phyloP scores from a whole-genome alignment of 2,329 filamentous ascomycete species.

The Alternaria incomplexa region DNA sequence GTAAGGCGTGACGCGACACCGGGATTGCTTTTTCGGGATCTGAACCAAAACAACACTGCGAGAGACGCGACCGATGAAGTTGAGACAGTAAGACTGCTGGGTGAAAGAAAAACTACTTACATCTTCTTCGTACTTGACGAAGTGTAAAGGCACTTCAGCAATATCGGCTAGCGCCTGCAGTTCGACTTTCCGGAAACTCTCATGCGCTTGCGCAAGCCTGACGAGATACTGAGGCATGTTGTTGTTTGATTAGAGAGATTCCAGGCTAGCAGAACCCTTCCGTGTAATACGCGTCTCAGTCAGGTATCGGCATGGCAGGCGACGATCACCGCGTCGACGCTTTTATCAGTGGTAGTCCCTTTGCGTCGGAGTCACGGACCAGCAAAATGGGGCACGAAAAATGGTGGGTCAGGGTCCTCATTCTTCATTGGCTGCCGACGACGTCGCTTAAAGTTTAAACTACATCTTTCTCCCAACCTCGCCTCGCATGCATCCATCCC shows the following conservation, averaged over 20 bases:
- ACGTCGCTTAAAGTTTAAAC: conserved; percentile 12
- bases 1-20: not conserved
- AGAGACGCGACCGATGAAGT: conserved; percentile 4
- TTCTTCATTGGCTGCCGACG: conserved; percentile 16
- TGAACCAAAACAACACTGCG: not conserved
- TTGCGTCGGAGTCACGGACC: conserved; percentile 20
- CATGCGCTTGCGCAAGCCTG: conserved; percentile 86
- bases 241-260: not conserved
- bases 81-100: not conserved
- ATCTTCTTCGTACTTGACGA: conserved; percentile 75
- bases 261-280: not conserved
- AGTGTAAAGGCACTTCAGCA: conserved; percentile 69
- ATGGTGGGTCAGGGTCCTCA: conserved; percentile 13
- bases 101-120: conserved; percentile 60
- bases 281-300: conserved; percentile 14
- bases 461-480: not conserved
- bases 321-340: not conserved
- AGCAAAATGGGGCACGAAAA: conserved; percentile 13
- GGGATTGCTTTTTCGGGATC: not conserved
- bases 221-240: conserved; percentile 75
- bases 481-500: not conserved
- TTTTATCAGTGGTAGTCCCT: not conserved
- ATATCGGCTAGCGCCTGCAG: conserved; percentile 78
- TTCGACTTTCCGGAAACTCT: conserved; percentile 88
- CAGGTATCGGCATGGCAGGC: conserved; percentile 27